phyloP scores from a whole-genome alignment of 306 rosid genomes.

The Albizia julibrissin region DNA sequence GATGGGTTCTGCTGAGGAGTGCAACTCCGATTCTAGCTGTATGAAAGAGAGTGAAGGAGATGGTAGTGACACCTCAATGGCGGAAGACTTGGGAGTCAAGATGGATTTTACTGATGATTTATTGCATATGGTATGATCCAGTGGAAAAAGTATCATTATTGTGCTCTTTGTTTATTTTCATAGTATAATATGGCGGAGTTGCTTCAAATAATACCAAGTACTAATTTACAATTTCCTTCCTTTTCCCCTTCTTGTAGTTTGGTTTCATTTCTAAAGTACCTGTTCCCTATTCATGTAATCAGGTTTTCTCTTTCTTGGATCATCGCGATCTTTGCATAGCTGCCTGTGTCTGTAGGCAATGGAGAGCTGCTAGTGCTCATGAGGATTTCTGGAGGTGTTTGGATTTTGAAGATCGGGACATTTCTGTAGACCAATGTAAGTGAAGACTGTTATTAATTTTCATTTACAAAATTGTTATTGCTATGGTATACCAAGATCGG shows the following conservation, averaged over 20 bases:
- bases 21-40: conserved; percentile 36
- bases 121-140: conserved; percentile 68
- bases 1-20: conserved; percentile 33
- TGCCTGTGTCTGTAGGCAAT: conserved; percentile 79
- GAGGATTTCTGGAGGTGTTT: conserved; percentile 89
- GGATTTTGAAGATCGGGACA: conserved; percentile 72
- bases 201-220: background rate
- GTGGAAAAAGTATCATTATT: background rate
- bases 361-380: conserved; percentile 88
- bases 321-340: conserved; percentile 81
- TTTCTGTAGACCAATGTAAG: conserved; percentile 82
- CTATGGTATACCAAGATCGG: background rate
- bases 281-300: conserved; percentile 7
- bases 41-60: conserved; percentile 48
- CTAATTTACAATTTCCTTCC: background rate
- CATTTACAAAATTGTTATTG: background rate
- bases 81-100: conserved; percentile 59
- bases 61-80: conserved; percentile 37
- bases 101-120: conserved; percentile 87
- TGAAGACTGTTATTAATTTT: conserved; percentile 20
- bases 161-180: background rate
- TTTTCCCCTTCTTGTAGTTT: background rate
- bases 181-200: background rate
- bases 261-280: background rate
- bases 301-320: conserved; percentile 94